phyloP scores from a whole-genome alignment of 148 eudicot genomes.

The Camellia sinensis region DNA sequence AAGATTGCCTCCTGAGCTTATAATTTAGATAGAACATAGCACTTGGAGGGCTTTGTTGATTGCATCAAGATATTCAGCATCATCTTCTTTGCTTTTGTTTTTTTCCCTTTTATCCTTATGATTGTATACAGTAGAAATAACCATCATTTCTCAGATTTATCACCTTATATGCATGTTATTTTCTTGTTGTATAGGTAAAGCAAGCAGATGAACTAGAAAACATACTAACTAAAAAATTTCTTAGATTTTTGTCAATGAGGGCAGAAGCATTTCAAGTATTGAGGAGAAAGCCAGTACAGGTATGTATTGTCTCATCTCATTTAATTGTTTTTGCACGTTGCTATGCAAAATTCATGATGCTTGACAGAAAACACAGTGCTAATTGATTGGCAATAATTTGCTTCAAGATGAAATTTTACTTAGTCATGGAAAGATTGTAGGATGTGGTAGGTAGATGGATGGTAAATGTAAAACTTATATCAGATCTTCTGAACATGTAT shows the following conservation, averaged over 20 bases:
- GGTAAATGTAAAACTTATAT: neutral
- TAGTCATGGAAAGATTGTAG: neutral
- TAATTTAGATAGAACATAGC: neutral
- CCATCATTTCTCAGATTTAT: neutral
- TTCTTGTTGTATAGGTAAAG: conserved; percentile 54
- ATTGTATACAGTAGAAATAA: neutral
- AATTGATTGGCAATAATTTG: neutral
- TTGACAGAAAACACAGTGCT: neutral
- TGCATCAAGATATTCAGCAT: neutral
- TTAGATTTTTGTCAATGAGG: conserved; percentile 94
- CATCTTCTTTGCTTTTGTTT: neutral
- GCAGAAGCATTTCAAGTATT: conserved; percentile 98
- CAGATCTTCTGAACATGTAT: neutral
- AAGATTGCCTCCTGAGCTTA: neutral
- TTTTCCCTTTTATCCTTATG: neutral
- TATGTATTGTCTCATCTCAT: conserved; percentile 18
- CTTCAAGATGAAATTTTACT: neutral
- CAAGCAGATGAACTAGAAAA: conserved; percentile 98
- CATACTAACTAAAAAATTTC: conserved; percentile 87
- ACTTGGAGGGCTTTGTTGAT: neutral
- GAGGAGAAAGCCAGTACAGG: conserved; percentile 98
- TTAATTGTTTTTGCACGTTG: neutral
- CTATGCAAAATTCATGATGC: neutral
- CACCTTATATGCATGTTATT: neutral
- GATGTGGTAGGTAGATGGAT: conserved; percentile 1